Evolutionary conservation across 2,329 filamentous ascomycete genomes (phyloP).

Genomic region (Aspergillus vadensis): DNA sequence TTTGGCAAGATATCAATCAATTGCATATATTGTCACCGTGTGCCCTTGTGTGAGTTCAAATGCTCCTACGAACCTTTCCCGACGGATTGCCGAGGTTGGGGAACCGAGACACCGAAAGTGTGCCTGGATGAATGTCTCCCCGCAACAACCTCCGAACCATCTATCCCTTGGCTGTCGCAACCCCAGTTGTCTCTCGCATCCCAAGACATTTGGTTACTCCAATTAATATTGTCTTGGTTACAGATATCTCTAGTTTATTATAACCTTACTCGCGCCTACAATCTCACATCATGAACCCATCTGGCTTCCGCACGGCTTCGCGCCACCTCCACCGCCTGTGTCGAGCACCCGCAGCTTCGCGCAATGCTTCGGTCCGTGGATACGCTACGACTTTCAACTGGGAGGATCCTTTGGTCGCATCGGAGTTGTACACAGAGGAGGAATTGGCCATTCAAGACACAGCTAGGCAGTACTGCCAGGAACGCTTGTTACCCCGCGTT

Average conservation of each 20-base stretch:
- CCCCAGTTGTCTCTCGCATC: background rate
- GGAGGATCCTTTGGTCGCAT: constrained; percentile 80
- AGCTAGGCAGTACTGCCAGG: constrained; percentile 91
- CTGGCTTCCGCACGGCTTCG: constrained; percentile 34
- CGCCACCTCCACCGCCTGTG: constrained; percentile 30
- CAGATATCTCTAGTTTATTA: constrained; percentile 16
- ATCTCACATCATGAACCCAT: constrained; percentile 34
- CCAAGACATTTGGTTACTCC: background rate
- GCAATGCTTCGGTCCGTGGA: constrained; percentile 21
- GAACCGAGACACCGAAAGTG: background rate
- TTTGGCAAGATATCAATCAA: no score
- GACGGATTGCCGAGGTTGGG: constrained; percentile 3
- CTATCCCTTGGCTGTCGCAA: background rate
- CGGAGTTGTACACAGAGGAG: constrained; percentile 81
- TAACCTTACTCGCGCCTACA: constrained; percentile 2
- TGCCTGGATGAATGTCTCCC: constrained; percentile 5
- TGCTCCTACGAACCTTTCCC: background rate
- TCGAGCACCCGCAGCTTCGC: constrained; percentile 21
- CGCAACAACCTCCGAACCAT: background rate
- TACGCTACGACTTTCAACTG: constrained; percentile 70
- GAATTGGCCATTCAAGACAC: constrained; percentile 88
- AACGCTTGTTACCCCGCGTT: constrained; percentile 80
- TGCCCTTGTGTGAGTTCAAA: background rate
- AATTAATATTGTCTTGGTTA: constrained; percentile 13
- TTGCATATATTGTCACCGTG: background rate